Base-by-base conservation (phyloP, 768 basidiomycete genomes). In the Tricholoma sp. region DNA sequence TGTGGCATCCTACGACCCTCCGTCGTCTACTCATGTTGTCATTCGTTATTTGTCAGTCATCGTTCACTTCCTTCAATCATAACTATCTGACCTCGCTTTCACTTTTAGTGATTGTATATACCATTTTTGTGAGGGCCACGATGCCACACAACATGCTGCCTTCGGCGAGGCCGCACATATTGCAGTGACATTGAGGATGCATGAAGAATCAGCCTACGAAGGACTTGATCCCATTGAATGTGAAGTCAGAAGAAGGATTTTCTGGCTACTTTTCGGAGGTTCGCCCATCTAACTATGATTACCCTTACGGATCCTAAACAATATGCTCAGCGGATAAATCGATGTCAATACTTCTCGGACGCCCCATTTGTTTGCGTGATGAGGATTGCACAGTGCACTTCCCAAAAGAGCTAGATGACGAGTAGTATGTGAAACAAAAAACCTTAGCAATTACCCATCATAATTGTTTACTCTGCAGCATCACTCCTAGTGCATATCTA, bases 201-300 rank as follows among this genome's bases (percentile, higher is more conserved):
- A 94, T 67, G 91, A 92, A 72, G 91, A 93, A 72, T 79, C 82
- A 1, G 86, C 88, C 18, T 93, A 94, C 67, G 85, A 89, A 55
- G 83, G 82, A 9, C 78, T 93, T 57, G 88, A 91, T 69, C 90
- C 92, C 34, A 86, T 95, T 60, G 91, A 95, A 76, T 87, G 85
- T 59, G 90, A 94, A 71, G 82, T 94, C 14, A 77, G 92, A n/a
- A 81, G 93, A 54, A 78, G 94, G 56, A 83, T 83, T 29, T 96
- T 95, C 73, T 95, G 91, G 91, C 74, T 96, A 11, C 79, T 94
- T 35, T 94, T 94, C 66, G 91, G 89, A 68, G 93, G 90, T 89
- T 66, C 51, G 81, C 74, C 22, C 50, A 51, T 52, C 31, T 55
- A 22, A 5, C 46, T 51, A 39, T 18, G 24, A 21, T 45, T 21